These are phyloP conservation scores for Agarophyton chilense DNA, from an alignment of 23 red algal species.

Conservation along the genomic window DNA sequence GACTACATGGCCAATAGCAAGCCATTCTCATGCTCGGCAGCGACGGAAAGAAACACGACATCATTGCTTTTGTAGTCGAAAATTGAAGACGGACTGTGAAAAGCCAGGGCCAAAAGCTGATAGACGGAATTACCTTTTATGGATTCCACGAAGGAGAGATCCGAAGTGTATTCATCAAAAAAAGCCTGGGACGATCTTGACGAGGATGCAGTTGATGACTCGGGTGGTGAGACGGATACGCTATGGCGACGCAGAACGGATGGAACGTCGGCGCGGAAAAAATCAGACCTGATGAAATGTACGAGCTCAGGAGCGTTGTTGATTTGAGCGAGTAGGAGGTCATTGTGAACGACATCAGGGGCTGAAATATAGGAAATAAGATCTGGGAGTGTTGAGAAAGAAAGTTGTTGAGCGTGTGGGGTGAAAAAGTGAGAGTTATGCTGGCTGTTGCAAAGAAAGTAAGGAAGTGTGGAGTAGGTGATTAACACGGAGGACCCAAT, in stretches of 20 bases:
- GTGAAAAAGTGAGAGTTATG: not conserved
- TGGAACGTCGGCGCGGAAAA: not conserved
- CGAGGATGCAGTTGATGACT: too few relatives aligned
- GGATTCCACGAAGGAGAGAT: not conserved
- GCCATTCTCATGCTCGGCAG: not conserved
- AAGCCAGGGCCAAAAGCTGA: too few relatives aligned
- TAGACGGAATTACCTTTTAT: too few relatives aligned
- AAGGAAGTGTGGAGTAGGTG: not conserved
- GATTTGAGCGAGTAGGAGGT: not conserved
- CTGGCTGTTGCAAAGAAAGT: not conserved
- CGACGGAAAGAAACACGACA: slow-evolving; percentile 1
- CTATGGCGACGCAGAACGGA: not conserved
- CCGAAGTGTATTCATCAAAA: not conserved
- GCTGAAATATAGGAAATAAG: too few relatives aligned
- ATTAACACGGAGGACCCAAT: not conserved
- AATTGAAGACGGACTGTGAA: not conserved
- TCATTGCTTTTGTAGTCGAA: not conserved
- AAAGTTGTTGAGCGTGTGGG: not conserved
- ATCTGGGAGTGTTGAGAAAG: too few relatives aligned
- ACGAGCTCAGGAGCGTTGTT: not conserved
- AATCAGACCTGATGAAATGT: not conserved
- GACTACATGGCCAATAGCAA: not conserved
- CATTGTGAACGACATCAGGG: too few relatives aligned
- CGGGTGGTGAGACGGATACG: not conserved
- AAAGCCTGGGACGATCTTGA: not conserved